Percentiles rank a stretch among this genome's conserved stretches.
These are phyloP conservation scores for Chlorella ohadii DNA, from an alignment of 139 green algal genomes.

Conservation along the genomic window DNA sequence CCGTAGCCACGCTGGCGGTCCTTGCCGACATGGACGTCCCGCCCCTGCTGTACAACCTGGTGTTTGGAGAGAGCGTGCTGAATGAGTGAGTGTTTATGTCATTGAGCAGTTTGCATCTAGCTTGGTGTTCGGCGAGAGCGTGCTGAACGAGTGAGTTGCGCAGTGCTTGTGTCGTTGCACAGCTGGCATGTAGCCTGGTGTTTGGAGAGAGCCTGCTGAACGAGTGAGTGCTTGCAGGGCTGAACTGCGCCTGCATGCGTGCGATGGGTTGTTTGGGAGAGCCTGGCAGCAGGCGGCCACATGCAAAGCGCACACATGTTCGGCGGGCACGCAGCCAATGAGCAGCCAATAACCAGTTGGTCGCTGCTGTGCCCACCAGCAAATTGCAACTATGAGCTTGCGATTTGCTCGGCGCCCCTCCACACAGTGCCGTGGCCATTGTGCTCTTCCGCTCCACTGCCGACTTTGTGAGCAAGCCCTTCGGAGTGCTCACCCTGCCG, in stretches of 20 bases:
- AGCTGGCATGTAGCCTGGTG: not conserved
- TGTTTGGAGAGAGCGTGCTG: constrained; percentile 73
- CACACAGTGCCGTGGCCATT: constrained; percentile 67
- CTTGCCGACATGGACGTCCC: constrained; percentile 50
- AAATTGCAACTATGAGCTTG: too few species aligned
- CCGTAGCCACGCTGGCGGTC: constrained; percentile 68
- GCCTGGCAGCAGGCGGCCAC: too few species aligned
- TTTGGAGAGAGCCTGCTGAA: too few species aligned
- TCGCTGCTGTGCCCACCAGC: too few species aligned
- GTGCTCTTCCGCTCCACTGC: constrained; percentile 75
- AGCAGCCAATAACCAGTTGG: too few species aligned
- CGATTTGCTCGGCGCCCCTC: too few species aligned
- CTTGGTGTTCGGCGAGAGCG: too few species aligned
- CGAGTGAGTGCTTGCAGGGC: too few species aligned
- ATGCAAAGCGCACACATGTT: too few species aligned
- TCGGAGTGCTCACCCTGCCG: constrained; percentile 17
- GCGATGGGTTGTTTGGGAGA: too few species aligned
- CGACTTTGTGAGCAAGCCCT: constrained; percentile 40
- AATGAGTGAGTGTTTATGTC: constrained; percentile 59
- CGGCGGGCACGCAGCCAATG: too few species aligned
- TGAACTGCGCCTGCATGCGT: too few species aligned
- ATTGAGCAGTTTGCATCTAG: not conserved
- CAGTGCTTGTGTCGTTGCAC: not conserved
- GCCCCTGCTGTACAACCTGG: constrained; percentile 50
- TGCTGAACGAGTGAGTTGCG: constrained; percentile 71